Percentiles rank a stretch among this genome's conserved stretches.
phyloP scores from a whole-genome alignment of 805 yeast genomes.

The Komagataella populi region DNA sequence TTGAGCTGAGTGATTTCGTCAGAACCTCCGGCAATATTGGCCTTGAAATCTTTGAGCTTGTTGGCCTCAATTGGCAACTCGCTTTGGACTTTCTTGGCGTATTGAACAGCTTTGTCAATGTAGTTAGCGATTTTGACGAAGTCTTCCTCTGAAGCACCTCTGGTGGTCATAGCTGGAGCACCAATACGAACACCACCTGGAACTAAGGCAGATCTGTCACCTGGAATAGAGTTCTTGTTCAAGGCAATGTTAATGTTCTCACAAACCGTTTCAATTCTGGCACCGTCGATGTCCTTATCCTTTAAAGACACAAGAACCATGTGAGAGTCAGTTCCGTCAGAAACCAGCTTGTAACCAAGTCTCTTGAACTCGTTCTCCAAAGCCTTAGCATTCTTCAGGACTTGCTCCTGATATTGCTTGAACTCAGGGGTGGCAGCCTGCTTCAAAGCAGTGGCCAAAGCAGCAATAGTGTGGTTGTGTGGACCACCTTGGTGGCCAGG shows the following conservation, averaged over 20 bases:
- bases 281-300: constrained; percentile 89
- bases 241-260: constrained; percentile 91
- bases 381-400: constrained; percentile 75
- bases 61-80: constrained; percentile 84
- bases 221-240: constrained; percentile 96
- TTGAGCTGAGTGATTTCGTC: constrained; percentile 56
- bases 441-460: constrained; percentile 91
- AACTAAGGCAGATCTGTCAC: constrained; percentile 90
- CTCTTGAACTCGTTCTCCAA: constrained; percentile 63
- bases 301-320: constrained; percentile 85
- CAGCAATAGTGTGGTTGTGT: constrained; percentile 97
- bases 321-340: constrained; percentile 95
- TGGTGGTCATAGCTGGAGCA: constrained; percentile 97
- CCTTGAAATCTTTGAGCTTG: constrained; percentile 92
- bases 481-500: constrained; percentile 99
- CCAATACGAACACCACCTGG: constrained; percentile 98
- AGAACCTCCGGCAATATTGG: constrained; percentile 57
- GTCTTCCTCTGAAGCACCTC: constrained; percentile 87
- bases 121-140: constrained; percentile 68
- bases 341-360: constrained; percentile 70
- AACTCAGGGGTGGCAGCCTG: constrained; percentile 89
- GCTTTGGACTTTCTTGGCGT: constrained; percentile 65
- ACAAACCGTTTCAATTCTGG: constrained; percentile 89
- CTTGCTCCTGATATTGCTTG: constrained; percentile 80
- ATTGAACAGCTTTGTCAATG: constrained; percentile 67